phyloP scores from a whole-genome alignment of 805 yeast genomes.

The Ogataea salicorniae region DNA sequence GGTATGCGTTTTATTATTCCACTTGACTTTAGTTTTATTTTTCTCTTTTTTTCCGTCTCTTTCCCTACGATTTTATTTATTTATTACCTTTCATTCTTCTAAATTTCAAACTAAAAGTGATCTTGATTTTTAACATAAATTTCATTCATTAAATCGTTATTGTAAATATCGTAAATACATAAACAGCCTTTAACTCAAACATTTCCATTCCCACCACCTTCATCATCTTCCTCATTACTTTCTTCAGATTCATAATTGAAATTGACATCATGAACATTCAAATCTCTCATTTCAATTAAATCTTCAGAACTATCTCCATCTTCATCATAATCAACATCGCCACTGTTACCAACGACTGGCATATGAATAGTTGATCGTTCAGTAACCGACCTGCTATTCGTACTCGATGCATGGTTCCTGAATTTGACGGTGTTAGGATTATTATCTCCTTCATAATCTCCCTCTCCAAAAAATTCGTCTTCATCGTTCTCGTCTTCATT shows the following conservation, averaged over 20 bases:
- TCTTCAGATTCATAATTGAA: conserved; percentile 6
- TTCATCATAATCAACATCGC: neutral
- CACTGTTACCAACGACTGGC: too few relatives aligned
- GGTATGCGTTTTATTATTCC: too few relatives aligned
- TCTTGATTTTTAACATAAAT: neutral
- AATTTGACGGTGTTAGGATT: too few relatives aligned
- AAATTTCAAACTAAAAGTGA: neutral
- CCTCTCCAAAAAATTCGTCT: neutral
- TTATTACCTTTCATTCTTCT: neutral
- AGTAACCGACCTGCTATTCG: too few relatives aligned
- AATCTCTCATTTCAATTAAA: conserved; percentile 1
- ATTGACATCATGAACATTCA: conserved; percentile 2
- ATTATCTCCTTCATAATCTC: neutral
- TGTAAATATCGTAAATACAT: too few relatives aligned
- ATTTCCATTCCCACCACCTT: neutral
- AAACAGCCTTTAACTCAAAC: too few relatives aligned
- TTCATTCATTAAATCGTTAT: too few relatives aligned
- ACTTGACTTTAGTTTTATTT: neutral
- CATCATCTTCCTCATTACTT: neutral
- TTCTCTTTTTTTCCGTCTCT: neutral
- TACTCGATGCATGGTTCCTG: too few relatives aligned
- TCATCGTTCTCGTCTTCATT: neutral
- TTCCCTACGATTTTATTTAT: neutral
- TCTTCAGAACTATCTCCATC: neutral
- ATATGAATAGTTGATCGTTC: too few relatives aligned